A percentile compares a stretch with the other conserved stretches of the same genome.
phyloP scores from a whole-genome alignment of 164 flowering plant genomes.

The Berberis thunbergii region DNA sequence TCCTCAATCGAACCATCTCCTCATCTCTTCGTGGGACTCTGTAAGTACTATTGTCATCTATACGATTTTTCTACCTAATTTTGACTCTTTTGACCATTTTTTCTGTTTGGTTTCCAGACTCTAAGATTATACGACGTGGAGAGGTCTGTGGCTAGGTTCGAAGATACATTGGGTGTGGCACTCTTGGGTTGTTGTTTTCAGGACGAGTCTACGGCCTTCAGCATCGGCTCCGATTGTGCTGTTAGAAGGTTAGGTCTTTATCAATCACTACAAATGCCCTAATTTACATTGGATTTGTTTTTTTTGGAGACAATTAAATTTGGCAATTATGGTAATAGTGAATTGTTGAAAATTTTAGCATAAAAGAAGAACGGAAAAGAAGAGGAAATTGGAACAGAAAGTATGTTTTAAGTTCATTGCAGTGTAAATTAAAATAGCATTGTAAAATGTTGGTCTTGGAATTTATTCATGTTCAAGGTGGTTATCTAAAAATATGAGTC shows the following conservation, averaged over 20 bases:
- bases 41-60: conserved; percentile 24
- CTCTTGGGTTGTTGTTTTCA: conserved; percentile 82
- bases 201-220: conserved; percentile 41
- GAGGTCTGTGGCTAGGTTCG: conserved; percentile 30
- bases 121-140: conserved; percentile 69
- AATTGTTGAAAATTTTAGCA: too few species aligned
- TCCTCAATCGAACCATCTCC: conserved; percentile 65
- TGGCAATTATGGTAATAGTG: too few species aligned
- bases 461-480: too few species aligned
- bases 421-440: too few species aligned
- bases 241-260: conserved; percentile 41
- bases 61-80: not conserved
- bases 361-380: too few species aligned
- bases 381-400: too few species aligned
- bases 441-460: too few species aligned
- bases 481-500: too few species aligned
- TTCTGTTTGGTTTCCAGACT: conserved; percentile 22
- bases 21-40: conserved; percentile 83
- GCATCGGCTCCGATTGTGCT: conserved; percentile 51
- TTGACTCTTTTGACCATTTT: not conserved
- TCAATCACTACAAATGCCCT: not conserved
- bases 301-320: too few species aligned
- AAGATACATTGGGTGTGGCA: conserved; percentile 37
- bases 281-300: too few species aligned
- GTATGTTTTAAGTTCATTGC: too few species aligned